Evolutionary conservation across 2,329 filamentous ascomycete genomes (phyloP).

Genomic region (Alternaria sp.): DNA sequence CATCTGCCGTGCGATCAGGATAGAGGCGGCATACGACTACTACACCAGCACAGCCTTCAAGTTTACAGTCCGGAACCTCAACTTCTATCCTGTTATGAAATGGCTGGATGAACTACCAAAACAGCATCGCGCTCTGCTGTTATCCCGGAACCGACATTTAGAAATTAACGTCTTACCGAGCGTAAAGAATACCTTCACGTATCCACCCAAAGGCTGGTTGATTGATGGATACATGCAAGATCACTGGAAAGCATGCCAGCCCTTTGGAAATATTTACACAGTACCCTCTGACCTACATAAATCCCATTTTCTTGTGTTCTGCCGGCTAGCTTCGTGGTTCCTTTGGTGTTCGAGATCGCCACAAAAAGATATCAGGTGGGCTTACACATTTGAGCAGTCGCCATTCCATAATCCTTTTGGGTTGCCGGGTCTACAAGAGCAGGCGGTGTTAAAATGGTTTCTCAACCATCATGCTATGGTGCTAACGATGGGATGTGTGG

Average conservation of each 20-base stretch:
- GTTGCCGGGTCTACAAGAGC: not conserved
- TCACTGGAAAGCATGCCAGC: slow-evolving; percentile 33
- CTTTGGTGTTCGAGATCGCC: not conserved
- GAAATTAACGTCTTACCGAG: slow-evolving; percentile 17
- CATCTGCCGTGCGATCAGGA: slow-evolving; percentile 35
- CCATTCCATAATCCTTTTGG: slow-evolving; percentile 11
- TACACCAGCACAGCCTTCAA: slow-evolving; percentile 31
- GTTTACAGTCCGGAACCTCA: slow-evolving; percentile 24
- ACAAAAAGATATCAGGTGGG: slow-evolving; percentile 3
- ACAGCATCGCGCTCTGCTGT: slow-evolving; percentile 22
- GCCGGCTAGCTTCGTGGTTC: slow-evolving; percentile 30
- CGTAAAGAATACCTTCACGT: slow-evolving; percentile 16
- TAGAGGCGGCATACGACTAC: slow-evolving; percentile 40
- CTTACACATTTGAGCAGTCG: slow-evolving; percentile 19
- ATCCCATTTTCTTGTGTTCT: slow-evolving; percentile 29
- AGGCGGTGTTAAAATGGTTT: slow-evolving; percentile 5
- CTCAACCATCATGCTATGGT: slow-evolving; percentile 6
- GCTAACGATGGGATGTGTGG: slow-evolving; percentile 12
- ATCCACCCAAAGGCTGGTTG: slow-evolving; percentile 25
- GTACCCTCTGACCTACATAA: slow-evolving; percentile 5
- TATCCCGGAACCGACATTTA: slow-evolving; percentile 27
- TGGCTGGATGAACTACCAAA: slow-evolving; percentile 28
- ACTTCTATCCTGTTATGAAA: slow-evolving; percentile 21
- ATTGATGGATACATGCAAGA: slow-evolving; percentile 20
- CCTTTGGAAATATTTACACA: slow-evolving; percentile 36